Conservation (phyloP, 2,329 filamentous ascomycete species). For the Aspergillus brunneoviolaceus region DNA sequence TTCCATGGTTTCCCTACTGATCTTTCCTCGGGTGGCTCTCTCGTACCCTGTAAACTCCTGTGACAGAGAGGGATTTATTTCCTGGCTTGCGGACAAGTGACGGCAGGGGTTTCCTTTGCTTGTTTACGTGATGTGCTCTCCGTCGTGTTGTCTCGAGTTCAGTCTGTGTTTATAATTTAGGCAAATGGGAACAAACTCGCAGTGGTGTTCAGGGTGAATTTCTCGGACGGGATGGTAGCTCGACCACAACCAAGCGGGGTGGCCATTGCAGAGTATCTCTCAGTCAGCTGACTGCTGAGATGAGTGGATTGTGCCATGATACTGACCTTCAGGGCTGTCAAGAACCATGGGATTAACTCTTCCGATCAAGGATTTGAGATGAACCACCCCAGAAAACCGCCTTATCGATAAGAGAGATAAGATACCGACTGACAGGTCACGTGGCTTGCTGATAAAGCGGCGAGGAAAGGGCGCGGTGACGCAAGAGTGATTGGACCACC, state of each 20-base stretch:
- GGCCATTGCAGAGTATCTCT: too few species aligned
- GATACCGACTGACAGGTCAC: conserved; percentile 11
- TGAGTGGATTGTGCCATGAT: too few species aligned
- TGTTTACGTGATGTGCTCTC: too few species aligned
- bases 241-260: too few species aligned
- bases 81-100: not conserved
- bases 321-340: not conserved
- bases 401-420: not conserved
- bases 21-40: not conserved
- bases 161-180: not conserved
- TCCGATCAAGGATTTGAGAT: too few species aligned
- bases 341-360: not conserved
- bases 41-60: not conserved
- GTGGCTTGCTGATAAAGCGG: conserved; percentile 18
- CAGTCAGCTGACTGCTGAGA: too few species aligned
- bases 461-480: conserved; percentile 17
- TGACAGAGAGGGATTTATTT: not conserved
- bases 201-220: not conserved
- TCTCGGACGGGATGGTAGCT: too few species aligned
- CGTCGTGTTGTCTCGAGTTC: too few species aligned
- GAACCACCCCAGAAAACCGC: not conserved
- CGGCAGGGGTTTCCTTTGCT: too few species aligned
- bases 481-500: conserved; percentile 17
- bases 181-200: not conserved
- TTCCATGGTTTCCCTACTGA: not conserved